Percentiles rank a stretch among this genome's conserved stretches.
Evolutionary conservation across 441 rosid genomes (phyloP).

Genomic region (Aquilaria agallochum): DNA sequence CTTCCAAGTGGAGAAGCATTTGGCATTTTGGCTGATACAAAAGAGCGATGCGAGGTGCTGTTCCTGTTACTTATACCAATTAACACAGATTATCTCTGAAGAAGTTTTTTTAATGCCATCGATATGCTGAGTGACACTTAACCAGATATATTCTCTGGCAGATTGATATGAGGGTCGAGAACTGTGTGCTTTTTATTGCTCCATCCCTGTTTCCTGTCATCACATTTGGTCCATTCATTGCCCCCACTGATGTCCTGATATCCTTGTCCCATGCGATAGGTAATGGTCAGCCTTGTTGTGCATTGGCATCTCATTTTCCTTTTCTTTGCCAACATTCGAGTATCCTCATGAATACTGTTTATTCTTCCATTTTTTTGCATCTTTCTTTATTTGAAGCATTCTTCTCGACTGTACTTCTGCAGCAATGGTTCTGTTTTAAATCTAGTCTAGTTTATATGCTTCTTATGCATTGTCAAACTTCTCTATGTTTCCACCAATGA

Average conservation of each 20-base stretch:
- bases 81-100: conserved; percentile 5
- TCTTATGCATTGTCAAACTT: too few species aligned
- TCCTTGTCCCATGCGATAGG: conserved; percentile 85
- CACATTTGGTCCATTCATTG: conserved; percentile 85
- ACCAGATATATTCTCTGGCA: conserved; percentile 28
- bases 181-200: conserved; percentile 46
- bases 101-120: not conserved
- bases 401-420: too few species aligned
- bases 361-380: too few species aligned
- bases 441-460: too few species aligned
- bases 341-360: too few species aligned
- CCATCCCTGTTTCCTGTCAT: conserved; percentile 70
- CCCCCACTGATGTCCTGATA: conserved; percentile 71
- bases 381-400: too few species aligned
- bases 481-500: too few species aligned
- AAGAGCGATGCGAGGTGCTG: conserved; percentile 81
- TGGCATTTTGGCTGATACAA: conserved; percentile 95
- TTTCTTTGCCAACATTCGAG: too few species aligned
- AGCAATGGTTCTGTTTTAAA: too few species aligned
- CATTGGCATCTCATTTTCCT: conserved; percentile 1
- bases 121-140: conserved; percentile 5
- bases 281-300: conserved; percentile 26
- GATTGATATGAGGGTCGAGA: conserved; percentile 86
- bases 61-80: not conserved
- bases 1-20: conserved; percentile 87